Evolutionary conservation across 2,329 filamentous ascomycete species (phyloP).

Genomic region (Stemphylium beticola): DNA sequence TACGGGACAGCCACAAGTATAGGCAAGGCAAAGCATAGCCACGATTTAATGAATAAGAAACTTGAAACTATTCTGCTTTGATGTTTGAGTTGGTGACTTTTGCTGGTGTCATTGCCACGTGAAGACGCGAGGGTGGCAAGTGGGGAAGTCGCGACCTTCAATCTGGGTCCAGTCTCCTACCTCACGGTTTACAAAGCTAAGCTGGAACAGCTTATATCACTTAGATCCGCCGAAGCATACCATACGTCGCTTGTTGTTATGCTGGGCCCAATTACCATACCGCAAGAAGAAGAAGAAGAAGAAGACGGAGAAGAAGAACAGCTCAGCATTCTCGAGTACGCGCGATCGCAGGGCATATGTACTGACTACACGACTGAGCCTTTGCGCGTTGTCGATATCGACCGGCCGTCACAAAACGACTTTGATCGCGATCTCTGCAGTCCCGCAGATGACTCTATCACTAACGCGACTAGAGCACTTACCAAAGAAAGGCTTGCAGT

Average conservation of each 20-base stretch:
- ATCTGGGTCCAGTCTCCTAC: background rate
- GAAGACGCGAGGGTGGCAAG: background rate
- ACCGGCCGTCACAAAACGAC: constrained; percentile 11
- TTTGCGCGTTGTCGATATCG: constrained; percentile 23
- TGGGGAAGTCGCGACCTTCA: constrained; percentile 12
- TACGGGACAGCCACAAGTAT: constrained; percentile 1
- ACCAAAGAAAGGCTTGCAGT: constrained; percentile 38
- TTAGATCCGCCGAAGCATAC: background rate
- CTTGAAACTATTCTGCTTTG: background rate
- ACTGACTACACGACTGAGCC: constrained; percentile 44
- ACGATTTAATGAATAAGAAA: constrained; percentile 5
- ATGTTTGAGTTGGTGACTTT: background rate
- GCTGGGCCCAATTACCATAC: constrained; percentile 11
- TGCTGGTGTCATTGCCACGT: background rate
- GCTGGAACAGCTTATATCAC: background rate
- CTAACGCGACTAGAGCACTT: constrained; percentile 21
- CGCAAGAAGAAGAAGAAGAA: constrained; percentile 27
- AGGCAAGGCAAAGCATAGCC: background rate
- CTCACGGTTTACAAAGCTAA: background rate
- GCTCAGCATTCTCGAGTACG: constrained; percentile 55
- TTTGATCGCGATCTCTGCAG: constrained; percentile 30
- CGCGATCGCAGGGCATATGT: constrained; percentile 54
- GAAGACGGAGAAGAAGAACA: constrained; percentile 23
- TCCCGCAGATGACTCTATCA: constrained; percentile 16
- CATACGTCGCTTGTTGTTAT: background rate